These are phyloP conservation scores for Coniella lustricola DNA, from an alignment of 2,329 filamentous ascomycete species.

Conservation along the genomic window DNA sequence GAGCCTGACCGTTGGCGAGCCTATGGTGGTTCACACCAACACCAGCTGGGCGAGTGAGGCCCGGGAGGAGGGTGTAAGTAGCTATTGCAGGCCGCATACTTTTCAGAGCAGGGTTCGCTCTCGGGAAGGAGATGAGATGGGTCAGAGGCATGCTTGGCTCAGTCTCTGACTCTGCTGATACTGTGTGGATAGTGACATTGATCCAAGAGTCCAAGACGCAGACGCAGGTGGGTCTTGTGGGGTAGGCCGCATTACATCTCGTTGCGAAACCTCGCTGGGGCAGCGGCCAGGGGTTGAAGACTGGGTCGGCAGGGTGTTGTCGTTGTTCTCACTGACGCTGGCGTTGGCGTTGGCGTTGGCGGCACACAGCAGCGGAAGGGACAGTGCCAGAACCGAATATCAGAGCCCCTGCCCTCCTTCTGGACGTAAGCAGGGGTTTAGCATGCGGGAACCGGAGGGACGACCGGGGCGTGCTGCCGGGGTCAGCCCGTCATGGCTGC, in stretches of 20 bases:
- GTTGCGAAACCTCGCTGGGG: slow-evolving; percentile 18
- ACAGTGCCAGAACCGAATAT: too few species aligned
- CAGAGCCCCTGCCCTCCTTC: not conserved
- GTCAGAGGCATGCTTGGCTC: slow-evolving; percentile 3
- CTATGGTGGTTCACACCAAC: slow-evolving; percentile 20
- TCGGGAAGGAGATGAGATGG: slow-evolving; percentile 14
- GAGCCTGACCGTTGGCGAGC: slow-evolving; percentile 44
- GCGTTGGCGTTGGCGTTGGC: not conserved
- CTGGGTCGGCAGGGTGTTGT: slow-evolving; percentile 12
- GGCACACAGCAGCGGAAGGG: not conserved
- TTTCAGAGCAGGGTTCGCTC: slow-evolving; percentile 5
- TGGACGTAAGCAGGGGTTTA: slow-evolving; percentile 16
- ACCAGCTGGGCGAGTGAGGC: not conserved
- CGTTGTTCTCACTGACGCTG: not conserved
- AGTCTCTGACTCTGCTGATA: not conserved
- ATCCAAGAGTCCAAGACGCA: not conserved
- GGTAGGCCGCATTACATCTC: slow-evolving; percentile 13
- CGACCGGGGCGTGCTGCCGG: slow-evolving; percentile 8
- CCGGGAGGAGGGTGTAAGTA: slow-evolving; percentile 16
- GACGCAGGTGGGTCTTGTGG: not conserved
- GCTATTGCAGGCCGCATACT: not conserved
- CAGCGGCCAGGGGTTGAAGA: slow-evolving; percentile 3
- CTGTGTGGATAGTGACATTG: not conserved
- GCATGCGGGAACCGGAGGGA: slow-evolving; percentile 20
- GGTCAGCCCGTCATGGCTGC: slow-evolving; percentile 5